These are phyloP conservation scores for Rhizophlyctis rosea DNA, from an alignment of 192 early-diverging fungal species.

Conservation along the genomic window DNA sequence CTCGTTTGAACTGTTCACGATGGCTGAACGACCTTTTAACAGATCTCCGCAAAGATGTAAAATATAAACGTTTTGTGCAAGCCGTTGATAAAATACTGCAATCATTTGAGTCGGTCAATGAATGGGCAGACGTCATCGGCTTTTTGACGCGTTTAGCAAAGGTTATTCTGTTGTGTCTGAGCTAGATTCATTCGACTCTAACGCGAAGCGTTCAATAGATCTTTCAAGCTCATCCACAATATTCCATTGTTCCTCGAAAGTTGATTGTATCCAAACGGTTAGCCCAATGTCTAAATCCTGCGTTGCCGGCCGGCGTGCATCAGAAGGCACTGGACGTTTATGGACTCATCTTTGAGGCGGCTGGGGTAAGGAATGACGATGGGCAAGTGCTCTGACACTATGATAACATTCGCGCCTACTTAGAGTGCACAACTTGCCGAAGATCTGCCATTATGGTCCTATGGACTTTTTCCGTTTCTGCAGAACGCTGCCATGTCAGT, in stretches of 20 bases:
- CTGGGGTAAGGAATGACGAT: slow-evolving; percentile 46
- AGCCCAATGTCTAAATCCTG: slow-evolving; percentile 93
- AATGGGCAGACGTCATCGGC: slow-evolving; percentile 94
- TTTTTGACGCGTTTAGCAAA: slow-evolving; percentile 81
- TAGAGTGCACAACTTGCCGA: slow-evolving; percentile 60
- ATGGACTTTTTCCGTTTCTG: slow-evolving; percentile 88
- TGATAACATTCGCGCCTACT: slow-evolving; percentile 8
- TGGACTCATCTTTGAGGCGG: slow-evolving; percentile 62
- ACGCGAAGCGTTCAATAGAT: slow-evolving; percentile 49
- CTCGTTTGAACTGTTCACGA: no score
- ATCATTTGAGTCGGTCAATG: slow-evolving; percentile 89
- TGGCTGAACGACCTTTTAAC: no score
- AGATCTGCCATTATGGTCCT: slow-evolving; percentile 83
- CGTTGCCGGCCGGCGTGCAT: slow-evolving; percentile 90
- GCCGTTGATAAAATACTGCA: slow-evolving; percentile 81
- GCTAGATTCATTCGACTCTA: background rate
- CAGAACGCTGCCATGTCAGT: slow-evolving; percentile 76
- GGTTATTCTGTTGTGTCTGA: no score
- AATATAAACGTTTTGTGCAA: slow-evolving; percentile 79
- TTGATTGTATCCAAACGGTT: slow-evolving; percentile 83
- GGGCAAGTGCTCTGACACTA: background rate
- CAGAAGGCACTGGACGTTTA: slow-evolving; percentile 91
- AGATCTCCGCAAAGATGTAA: slow-evolving; percentile 63
- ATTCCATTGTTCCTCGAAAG: slow-evolving; percentile 76
- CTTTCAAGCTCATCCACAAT: slow-evolving; percentile 75